phyloP scores from a whole-genome alignment of 2,329 filamentous ascomycete genomes.

The Diaporthe citriasiana region DNA sequence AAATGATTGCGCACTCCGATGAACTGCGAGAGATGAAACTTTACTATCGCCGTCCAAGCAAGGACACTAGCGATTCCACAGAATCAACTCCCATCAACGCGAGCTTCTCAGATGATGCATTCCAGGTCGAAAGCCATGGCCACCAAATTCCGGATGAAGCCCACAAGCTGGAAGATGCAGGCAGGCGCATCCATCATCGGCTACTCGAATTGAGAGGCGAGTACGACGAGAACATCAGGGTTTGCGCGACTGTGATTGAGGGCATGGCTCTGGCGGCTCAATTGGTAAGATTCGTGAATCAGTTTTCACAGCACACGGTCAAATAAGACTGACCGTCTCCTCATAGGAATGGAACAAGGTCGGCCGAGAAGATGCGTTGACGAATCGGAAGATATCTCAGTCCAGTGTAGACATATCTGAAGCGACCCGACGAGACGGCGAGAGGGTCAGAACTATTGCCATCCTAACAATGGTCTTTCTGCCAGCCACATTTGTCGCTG shows the following conservation, averaged over 20 bases:
- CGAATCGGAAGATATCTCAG: slow-evolving; percentile 41
- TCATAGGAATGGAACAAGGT: slow-evolving; percentile 44
- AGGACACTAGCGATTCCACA: not conserved
- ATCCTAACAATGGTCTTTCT: slow-evolving; percentile 57
- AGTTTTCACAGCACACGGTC: not conserved
- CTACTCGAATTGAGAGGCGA: slow-evolving; percentile 40
- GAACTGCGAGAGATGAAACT: not conserved
- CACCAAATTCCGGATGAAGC: not conserved
- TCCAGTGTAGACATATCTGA: slow-evolving; percentile 37
- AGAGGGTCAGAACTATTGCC: slow-evolving; percentile 55
- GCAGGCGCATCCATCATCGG: slow-evolving; percentile 40
- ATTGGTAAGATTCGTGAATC: slow-evolving; percentile 35
- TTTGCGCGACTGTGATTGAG: slow-evolving; percentile 43
- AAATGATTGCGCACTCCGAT: not conserved
- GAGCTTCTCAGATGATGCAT: slow-evolving; percentile 12
- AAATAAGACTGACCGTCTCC: not conserved
- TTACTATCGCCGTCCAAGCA: not conserved
- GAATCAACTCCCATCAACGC: slow-evolving; percentile 20
- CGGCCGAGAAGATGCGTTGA: slow-evolving; percentile 41
- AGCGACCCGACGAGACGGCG: slow-evolving; percentile 38
- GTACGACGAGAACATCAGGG: slow-evolving; percentile 42
- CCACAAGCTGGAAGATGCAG: slow-evolving; percentile 19
- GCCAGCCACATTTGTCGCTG: slow-evolving; percentile 57
- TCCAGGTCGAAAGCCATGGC: not conserved
- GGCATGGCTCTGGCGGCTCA: slow-evolving; percentile 43